Evolutionary conservation across 2,329 filamentous ascomycete species (phyloP), one percentile per base, ranked within the genome.

Genomic region (Byssothecium circinans): DNA sequence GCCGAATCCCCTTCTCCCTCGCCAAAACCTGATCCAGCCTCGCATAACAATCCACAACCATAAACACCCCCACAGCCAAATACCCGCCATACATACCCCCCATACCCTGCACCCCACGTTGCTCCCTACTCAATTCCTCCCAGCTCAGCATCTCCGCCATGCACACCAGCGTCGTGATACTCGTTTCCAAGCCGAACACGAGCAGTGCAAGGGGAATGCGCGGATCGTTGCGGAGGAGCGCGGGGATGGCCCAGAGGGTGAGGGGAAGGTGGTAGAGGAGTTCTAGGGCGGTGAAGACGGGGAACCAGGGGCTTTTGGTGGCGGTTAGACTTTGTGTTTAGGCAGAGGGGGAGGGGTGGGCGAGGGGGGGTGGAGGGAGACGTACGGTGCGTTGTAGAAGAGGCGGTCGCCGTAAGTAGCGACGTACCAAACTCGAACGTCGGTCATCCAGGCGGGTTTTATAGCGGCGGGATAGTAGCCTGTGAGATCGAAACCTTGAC

Each of bases 381-480:
- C 67, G 56, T 62, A 71, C 32, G 83, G 83, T 2, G 81, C 75
- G 3, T 72, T 61, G 27, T 77, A 74, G 70, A 87, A 86, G 74
- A 86, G 85, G 43, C 78, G 80, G 61, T 88, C 85, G 12, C 77
- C 74, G 64, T 85, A 86, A 1, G 77, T 85, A 1, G 71, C 62
- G 50, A 85, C 74, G 67, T 87, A 86, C 68, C 73, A 86, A 2
- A 69, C 60, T 48, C 81, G 79, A 2, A 87, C 50, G 0, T 65
- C 51, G 34, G 64, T 64, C 58, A 84, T 77, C 61, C 81, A 73
- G 0, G 68, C 43, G 0, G 80, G 80, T 39, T 74, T 75, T 8
- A 84, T 55, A 30, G 68, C 66, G 3, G 70, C 39, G 1, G 84
- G 84, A 53, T 84, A 85, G 46, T 84, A 72, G n/a, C 78, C 72